A percentile compares a stretch with the other conserved stretches of the same genome.
phyloP scores from a whole-genome alignment of 768 basidiomycete species.

The Agaricus subrufescens region DNA sequence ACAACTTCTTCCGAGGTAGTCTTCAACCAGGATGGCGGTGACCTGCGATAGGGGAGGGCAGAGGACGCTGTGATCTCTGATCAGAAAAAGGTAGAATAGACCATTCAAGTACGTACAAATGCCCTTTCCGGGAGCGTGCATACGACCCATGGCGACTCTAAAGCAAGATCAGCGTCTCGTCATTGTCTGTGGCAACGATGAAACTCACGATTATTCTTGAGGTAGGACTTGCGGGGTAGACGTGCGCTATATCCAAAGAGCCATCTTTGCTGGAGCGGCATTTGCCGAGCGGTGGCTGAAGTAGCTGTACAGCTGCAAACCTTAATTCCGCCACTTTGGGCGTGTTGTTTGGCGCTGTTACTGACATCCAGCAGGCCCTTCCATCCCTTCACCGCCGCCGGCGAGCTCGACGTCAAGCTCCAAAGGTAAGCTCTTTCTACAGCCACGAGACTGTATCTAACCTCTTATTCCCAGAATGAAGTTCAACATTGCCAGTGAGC shows the following conservation, averaged over 20 bases:
- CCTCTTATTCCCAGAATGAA: slow-evolving; percentile 63
- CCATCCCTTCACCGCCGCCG: slow-evolving; percentile 38
- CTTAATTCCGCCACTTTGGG: slow-evolving; percentile 35
- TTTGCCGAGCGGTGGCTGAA: slow-evolving; percentile 39
- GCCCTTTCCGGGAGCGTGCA: slow-evolving; percentile 99
- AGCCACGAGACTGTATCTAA: slow-evolving; percentile 17
- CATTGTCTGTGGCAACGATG: neutral
- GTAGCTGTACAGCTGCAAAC: slow-evolving; percentile 59
- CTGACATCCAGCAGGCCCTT: slow-evolving; percentile 21
- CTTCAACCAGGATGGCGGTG: slow-evolving; percentile 96
- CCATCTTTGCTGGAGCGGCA: slow-evolving; percentile 18
- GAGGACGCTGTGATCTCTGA: slow-evolving; percentile 60
- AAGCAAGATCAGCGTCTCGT: slow-evolving; percentile 13
- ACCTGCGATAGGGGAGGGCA: slow-evolving; percentile 94
- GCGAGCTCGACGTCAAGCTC: slow-evolving; percentile 31
- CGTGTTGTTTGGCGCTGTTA: slow-evolving; percentile 33
- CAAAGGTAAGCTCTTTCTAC: slow-evolving; percentile 23
- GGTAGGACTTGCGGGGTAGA: slow-evolving; percentile 24
- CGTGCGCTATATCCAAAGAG: neutral
- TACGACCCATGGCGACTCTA: slow-evolving; percentile 81
- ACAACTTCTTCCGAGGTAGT: slow-evolving; percentile 91
- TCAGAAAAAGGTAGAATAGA: slow-evolving; percentile 5
- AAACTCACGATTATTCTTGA: slow-evolving; percentile 38
- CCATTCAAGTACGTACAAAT: slow-evolving; percentile 66
- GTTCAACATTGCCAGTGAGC: slow-evolving; percentile 94